phyloP scores from a whole-genome alignment of 2,329 filamentous ascomycete species.

The Emmonsiellopsis sp. region DNA sequence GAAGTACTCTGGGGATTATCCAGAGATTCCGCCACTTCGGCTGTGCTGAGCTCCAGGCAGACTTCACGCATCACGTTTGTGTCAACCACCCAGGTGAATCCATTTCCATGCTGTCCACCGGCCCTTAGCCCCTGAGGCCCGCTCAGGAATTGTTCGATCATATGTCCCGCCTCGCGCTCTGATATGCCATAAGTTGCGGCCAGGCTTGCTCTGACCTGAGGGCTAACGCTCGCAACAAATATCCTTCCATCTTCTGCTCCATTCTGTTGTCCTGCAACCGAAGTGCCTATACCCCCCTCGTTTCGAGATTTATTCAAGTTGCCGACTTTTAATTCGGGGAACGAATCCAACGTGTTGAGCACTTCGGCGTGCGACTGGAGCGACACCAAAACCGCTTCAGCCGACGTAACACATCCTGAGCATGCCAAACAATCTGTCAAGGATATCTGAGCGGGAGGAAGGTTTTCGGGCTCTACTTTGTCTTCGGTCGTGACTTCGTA shows the following conservation, averaged over 20 bases:
- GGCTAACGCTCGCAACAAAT: slow-evolving; percentile 87
- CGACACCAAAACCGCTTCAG: slow-evolving; percentile 92
- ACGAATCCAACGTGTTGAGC: slow-evolving; percentile 64
- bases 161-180: slow-evolving; percentile 63
- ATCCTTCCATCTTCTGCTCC: slow-evolving; percentile 50
- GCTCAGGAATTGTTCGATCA: slow-evolving; percentile 72
- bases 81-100: slow-evolving; percentile 83
- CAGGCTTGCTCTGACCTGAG: slow-evolving; percentile 80
- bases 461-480: slow-evolving; percentile 48
- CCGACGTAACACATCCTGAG: slow-evolving; percentile 93
- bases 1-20: slow-evolving; percentile 7
- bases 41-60: slow-evolving; percentile 68
- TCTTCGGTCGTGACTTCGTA: slow-evolving; percentile 95
- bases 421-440: slow-evolving; percentile 96
- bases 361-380: slow-evolving; percentile 92
- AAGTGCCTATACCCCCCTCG: slow-evolving; percentile 13
- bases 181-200: slow-evolving; percentile 73
- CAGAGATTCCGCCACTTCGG: slow-evolving; percentile 52
- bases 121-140: slow-evolving; percentile 59
- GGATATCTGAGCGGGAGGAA: slow-evolving; percentile 78
- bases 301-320: slow-evolving; percentile 32
- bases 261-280: slow-evolving; percentile 36
- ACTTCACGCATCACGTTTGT: slow-evolving; percentile 76
- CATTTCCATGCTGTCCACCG: slow-evolving; percentile 63
- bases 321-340: slow-evolving; percentile 38